A percentile compares a stretch with the other conserved stretches of the same genome.
Conservation (phyloP, 2,329 filamentous ascomycete species). For the Phyllosticta citrichinensis region DNA sequence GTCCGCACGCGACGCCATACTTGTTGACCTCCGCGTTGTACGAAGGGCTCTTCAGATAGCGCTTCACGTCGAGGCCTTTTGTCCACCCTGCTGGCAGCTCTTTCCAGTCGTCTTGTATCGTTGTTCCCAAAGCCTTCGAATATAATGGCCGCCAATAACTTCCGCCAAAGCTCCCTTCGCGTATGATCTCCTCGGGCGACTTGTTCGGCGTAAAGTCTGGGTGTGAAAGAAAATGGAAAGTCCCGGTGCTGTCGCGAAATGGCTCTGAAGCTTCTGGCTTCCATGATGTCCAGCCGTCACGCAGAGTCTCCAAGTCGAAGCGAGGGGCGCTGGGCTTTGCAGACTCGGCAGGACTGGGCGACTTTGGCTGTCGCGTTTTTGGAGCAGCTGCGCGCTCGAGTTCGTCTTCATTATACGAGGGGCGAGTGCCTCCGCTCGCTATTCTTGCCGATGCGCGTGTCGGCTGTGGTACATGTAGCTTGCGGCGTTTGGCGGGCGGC, state of each 20-base stretch:
- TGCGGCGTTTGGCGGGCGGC: constrained; percentile 35
- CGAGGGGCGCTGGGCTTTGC: constrained; percentile 1
- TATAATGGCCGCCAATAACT: constrained; percentile 41
- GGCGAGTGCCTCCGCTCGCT: constrained; percentile 28
- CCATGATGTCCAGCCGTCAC: constrained; percentile 37
- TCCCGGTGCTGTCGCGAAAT: constrained; percentile 31
- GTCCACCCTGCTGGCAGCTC: constrained; percentile 39
- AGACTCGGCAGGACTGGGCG: not conserved
- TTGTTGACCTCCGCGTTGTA: constrained; percentile 45
- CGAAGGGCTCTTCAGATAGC: constrained; percentile 29
- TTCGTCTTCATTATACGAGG: not conserved
- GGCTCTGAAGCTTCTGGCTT: constrained; percentile 29
- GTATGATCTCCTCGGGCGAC: constrained; percentile 41
- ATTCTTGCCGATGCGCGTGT: constrained; percentile 40
- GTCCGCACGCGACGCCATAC: constrained; percentile 42
- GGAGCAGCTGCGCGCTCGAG: not conserved
- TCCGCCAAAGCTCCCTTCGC: constrained; percentile 44
- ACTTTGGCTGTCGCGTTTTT: too few relatives aligned
- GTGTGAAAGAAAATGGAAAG: constrained; percentile 37
- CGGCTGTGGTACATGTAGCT: constrained; percentile 16
- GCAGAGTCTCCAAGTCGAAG: constrained; percentile 21
- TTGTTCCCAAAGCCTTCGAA: constrained; percentile 33
- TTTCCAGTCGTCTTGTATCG: constrained; percentile 37
- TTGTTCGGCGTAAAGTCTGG: constrained; percentile 43
- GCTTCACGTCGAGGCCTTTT: constrained; percentile 27